Evolutionary conservation across 176 grass and related monocot species (phyloP).

Genomic region (Juncus inflexus): DNA sequence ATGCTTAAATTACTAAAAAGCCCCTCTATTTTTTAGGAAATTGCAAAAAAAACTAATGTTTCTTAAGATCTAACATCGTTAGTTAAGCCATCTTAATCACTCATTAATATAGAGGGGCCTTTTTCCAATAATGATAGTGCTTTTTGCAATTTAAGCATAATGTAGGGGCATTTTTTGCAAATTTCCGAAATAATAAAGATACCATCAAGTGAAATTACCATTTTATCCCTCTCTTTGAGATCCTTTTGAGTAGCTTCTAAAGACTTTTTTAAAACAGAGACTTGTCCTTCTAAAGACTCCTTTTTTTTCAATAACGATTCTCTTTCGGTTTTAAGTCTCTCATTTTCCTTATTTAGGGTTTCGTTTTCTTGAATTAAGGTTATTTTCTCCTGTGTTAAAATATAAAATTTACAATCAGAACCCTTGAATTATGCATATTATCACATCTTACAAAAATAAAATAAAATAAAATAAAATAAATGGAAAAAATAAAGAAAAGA

Average conservation of each 20-base stretch:
- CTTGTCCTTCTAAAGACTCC: constrained; percentile 58
- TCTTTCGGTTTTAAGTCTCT: constrained; percentile 63
- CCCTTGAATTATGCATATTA: constrained; percentile 10
- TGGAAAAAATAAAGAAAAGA: background rate
- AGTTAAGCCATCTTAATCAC: too few relatives aligned
- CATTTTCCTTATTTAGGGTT: constrained; percentile 66
- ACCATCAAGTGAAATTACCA: constrained; percentile 40
- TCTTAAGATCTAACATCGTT: too few relatives aligned
- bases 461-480: background rate
- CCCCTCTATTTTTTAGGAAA: too few relatives aligned
- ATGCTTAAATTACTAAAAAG: too few relatives aligned
- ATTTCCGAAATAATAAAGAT: too few relatives aligned
- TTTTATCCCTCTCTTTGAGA: constrained; percentile 83
- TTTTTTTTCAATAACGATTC: constrained; percentile 51
- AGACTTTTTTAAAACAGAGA: constrained; percentile 52
- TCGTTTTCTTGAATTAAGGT: constrained; percentile 77
- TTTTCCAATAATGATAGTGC: too few relatives aligned
- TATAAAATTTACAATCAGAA: constrained; percentile 19
- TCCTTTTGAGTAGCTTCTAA: constrained; percentile 74
- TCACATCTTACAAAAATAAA: background rate
- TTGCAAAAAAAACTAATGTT: too few relatives aligned
- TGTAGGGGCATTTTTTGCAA: too few relatives aligned
- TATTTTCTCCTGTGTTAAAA: constrained; percentile 68
- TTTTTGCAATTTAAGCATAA: too few relatives aligned
- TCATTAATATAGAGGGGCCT: too few relatives aligned